Conservation (phyloP, 1,284 basidiomycete species). For the Pterulicium gracile region DNA sequence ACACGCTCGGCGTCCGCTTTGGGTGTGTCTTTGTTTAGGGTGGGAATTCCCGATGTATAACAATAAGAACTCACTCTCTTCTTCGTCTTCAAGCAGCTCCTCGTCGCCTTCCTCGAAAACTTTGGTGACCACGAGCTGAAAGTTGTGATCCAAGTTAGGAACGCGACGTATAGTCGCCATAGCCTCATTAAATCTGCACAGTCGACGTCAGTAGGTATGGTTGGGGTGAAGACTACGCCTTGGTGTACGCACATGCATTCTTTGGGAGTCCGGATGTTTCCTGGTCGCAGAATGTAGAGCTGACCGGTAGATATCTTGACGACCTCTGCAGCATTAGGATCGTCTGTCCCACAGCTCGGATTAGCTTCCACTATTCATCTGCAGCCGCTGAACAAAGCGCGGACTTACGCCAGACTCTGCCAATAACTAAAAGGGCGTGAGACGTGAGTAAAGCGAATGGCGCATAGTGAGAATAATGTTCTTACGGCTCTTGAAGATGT, state of each 20-base stretch:
- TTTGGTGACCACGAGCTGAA: constrained; percentile 92
- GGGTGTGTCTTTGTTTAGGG: no score
- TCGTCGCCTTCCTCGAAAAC: constrained; percentile 96
- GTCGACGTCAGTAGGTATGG: constrained; percentile 5
- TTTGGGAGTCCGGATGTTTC: constrained; percentile 81
- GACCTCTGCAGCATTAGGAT: constrained; percentile 83
- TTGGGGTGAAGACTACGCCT: constrained; percentile 3
- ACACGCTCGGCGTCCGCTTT: constrained; percentile 85
- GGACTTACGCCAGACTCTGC: constrained; percentile 88
- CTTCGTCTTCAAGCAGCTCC: constrained; percentile 87
- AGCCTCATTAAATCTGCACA: constrained; percentile 82
- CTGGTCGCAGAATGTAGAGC: constrained; percentile 85
- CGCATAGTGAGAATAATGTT: constrained; percentile 9
- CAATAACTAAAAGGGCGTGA: constrained; percentile 50
- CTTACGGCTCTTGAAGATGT: constrained; percentile 5
- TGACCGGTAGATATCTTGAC: constrained; percentile 92
- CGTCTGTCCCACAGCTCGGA: constrained; percentile 34
- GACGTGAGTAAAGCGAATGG: neutral
- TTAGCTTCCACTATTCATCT: constrained; percentile 13
- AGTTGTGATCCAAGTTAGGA: constrained; percentile 77
- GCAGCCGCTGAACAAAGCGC: constrained; percentile 10
- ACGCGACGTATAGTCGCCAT: constrained; percentile 89
- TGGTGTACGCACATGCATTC: constrained; percentile 86
- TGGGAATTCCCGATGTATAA: no score
- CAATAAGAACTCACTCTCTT: constrained; percentile 69